A percentile compares a stretch with the other conserved stretches of the same genome.
These are phyloP conservation scores for Thraustochytrium sp. DNA, from an alignment of 352 stramenopile species.

Conservation along the genomic window DNA sequence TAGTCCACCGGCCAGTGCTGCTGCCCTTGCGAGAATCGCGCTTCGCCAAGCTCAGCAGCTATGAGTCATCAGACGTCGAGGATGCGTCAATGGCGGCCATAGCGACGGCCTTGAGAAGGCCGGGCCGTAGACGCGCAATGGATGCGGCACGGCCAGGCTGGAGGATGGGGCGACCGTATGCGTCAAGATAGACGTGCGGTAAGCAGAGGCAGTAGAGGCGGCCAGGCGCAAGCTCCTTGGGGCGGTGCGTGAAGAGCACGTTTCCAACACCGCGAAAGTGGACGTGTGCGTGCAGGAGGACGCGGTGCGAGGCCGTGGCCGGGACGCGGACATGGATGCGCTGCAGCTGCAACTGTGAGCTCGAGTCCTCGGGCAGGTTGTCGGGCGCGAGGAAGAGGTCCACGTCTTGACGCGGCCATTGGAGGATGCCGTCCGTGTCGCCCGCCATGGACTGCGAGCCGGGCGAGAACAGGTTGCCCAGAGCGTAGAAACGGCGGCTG, in stretches of 20 bases:
- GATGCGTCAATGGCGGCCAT: too few relatives aligned
- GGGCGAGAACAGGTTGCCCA: not conserved
- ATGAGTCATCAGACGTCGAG: too few relatives aligned
- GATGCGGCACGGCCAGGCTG: not conserved
- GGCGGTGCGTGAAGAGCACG: not conserved
- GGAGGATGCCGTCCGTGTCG: not conserved
- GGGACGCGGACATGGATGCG: not conserved
- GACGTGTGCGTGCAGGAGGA: not conserved
- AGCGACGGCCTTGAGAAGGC: not conserved
- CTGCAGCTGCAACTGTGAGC: not conserved
- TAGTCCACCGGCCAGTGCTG: not conserved
- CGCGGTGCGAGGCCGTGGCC: not conserved
- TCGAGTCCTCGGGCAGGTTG: not conserved
- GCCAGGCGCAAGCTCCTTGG: not conserved
- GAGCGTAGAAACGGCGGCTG: not conserved
- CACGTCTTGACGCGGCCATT: not conserved
- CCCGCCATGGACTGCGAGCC: not conserved
- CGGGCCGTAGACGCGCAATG: not conserved
- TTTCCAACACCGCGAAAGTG: conserved; percentile 5
- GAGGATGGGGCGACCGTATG: not conserved
- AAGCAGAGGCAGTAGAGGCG: not conserved
- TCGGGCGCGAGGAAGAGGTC: not conserved
- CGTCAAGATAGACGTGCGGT: conserved; percentile 3
- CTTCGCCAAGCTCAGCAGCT: too few relatives aligned
- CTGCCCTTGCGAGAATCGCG: too few relatives aligned